A percentile compares a stretch with the other conserved stretches of the same genome.
These are phyloP conservation scores for Bryoglossum gracile DNA, from an alignment of 495 filamentous ascomycete species.

Conservation along the genomic window DNA sequence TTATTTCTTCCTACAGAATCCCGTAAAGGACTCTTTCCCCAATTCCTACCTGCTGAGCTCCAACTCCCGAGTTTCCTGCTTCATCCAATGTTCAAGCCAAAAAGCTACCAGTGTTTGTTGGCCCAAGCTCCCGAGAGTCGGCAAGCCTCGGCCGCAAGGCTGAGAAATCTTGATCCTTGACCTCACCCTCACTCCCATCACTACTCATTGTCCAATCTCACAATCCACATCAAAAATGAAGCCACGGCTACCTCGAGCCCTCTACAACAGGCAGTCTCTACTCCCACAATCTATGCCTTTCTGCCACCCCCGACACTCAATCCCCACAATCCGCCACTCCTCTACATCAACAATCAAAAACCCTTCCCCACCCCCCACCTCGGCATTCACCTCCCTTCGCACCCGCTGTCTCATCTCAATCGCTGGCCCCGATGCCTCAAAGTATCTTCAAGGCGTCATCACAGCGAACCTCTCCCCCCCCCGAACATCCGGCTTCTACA, in stretches of 20 bases:
- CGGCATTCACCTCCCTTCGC: slow-evolving; percentile 48
- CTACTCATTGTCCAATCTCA: not conserved
- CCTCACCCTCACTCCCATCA: not conserved
- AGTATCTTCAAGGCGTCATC: slow-evolving; percentile 81
- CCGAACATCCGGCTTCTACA: slow-evolving; percentile 50
- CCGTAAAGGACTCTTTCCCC: no score
- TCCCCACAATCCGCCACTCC: slow-evolving; percentile 1
- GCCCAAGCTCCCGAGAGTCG: no score
- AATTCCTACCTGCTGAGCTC: no score
- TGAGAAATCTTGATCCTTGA: slow-evolving; percentile 7
- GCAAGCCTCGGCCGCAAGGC: slow-evolving; percentile 8
- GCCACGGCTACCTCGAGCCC: slow-evolving; percentile 3
- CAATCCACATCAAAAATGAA: slow-evolving; percentile 13
- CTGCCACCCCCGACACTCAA: not conserved
- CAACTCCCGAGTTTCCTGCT: no score
- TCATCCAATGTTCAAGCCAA: no score
- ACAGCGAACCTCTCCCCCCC: slow-evolving; percentile 60
- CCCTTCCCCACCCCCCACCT: slow-evolving; percentile 30
- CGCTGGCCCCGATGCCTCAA: slow-evolving; percentile 66
- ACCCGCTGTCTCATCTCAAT: slow-evolving; percentile 73
- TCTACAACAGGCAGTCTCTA: slow-evolving; percentile 6
- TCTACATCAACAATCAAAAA: not conserved
- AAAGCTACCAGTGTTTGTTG: no score
- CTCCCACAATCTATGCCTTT: not conserved
- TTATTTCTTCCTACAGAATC: no score